A percentile compares a stretch with the other conserved stretches of the same genome.
Evolutionary conservation across 305 asterid species (phyloP).

Genomic region (Nicotiana rustica): DNA sequence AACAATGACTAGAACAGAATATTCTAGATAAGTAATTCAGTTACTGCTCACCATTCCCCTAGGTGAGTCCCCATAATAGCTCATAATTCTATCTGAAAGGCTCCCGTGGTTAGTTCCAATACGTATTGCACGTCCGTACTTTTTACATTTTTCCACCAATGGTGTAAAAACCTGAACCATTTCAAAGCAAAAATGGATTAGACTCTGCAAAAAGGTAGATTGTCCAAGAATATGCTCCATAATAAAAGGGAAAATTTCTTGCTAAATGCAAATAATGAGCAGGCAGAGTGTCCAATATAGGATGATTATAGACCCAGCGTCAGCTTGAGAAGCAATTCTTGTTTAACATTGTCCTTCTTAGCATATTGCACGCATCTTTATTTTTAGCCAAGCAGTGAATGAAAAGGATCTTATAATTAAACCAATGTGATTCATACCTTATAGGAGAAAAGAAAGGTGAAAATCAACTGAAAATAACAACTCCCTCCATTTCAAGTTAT

Average conservation of each 20-base stretch:
- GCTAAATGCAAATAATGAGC: not conserved
- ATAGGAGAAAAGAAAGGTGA: not conserved
- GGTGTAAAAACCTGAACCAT: constrained; percentile 84
- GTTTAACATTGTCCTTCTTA: not conserved
- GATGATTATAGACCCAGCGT: not conserved
- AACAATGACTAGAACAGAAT: not conserved
- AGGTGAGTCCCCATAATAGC: constrained; percentile 98
- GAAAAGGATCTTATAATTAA: not conserved
- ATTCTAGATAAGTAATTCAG: not conserved
- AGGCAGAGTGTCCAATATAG: not conserved
- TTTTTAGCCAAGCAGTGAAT: not conserved
- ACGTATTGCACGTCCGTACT: constrained; percentile 96
- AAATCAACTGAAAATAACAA: not conserved
- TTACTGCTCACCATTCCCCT: constrained; percentile 90
- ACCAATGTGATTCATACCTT: not conserved
- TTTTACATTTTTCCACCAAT: constrained; percentile 95
- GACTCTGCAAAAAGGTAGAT: constrained; percentile 1
- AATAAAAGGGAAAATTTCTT: not conserved
- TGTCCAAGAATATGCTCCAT: not conserved
- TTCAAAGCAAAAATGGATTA: constrained; percentile 31
- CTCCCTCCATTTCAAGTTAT: no score
- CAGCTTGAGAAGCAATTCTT: not conserved
- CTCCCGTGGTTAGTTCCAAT: constrained; percentile 99
- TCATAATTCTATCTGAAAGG: constrained; percentile 98
- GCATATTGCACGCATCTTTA: not conserved